These are phyloP conservation scores for Colletotrichum orchidophilum DNA, from an alignment of 2,329 filamentous ascomycete genomes.

Conservation along the genomic window DNA sequence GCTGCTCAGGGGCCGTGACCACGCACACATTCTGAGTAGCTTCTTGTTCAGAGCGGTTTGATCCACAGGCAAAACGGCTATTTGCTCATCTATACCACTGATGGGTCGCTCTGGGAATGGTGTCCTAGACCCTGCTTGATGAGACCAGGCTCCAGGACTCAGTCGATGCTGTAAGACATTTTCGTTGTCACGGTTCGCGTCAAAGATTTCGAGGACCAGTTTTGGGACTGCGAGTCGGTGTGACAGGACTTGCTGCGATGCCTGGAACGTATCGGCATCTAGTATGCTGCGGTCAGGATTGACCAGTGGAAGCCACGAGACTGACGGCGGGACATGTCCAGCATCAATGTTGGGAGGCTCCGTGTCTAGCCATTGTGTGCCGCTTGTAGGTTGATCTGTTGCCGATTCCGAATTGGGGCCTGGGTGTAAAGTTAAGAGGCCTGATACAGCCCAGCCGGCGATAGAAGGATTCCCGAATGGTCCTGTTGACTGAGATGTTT, in stretches of 20 bases:
- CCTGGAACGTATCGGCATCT: constrained; percentile 41
- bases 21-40: constrained; percentile 42
- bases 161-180: neutral
- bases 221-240: constrained; percentile 36
- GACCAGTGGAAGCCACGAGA: neutral
- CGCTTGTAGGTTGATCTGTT: neutral
- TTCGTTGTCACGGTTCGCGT: neutral
- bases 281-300: constrained; percentile 32
- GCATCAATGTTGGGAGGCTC: neutral
- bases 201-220: constrained; percentile 29
- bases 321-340: neutral
- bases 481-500: constrained; percentile 21
- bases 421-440: neutral
- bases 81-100: constrained; percentile 41
- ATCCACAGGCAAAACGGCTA: constrained; percentile 52
- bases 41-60: constrained; percentile 56
- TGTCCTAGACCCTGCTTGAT: neutral
- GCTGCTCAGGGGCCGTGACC: neutral
- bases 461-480: neutral
- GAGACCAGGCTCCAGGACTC: neutral
- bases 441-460: neutral
- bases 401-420: neutral
- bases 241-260: constrained; percentile 41
- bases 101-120: neutral
- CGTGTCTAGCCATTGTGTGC: neutral